phyloP scores from a whole-genome alignment of 2,329 filamentous ascomycete species.

The Phoma sp. region DNA sequence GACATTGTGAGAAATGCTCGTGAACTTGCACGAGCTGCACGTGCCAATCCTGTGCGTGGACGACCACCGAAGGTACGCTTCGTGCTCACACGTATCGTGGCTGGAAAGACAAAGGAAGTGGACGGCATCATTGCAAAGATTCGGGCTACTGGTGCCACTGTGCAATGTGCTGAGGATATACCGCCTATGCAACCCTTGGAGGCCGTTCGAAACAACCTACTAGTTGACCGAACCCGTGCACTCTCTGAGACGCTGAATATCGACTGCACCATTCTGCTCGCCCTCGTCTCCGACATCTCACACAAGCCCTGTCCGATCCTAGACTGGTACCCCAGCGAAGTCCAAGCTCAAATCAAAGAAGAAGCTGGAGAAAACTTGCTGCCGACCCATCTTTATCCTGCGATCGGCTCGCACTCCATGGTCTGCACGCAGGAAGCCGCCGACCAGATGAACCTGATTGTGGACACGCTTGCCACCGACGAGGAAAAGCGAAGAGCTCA shows the following conservation, averaged over 20 bases:
- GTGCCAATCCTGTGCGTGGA: constrained; percentile 65
- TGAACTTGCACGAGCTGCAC: constrained; percentile 65
- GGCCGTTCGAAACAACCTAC: constrained; percentile 41
- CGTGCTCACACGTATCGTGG: constrained; percentile 66
- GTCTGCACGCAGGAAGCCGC: constrained; percentile 73
- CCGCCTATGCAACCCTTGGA: constrained; percentile 32
- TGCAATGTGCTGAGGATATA: constrained; percentile 41
- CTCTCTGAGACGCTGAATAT: constrained; percentile 62
- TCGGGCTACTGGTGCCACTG: constrained; percentile 56
- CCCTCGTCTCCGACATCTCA: constrained; percentile 76
- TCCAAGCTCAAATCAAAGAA: constrained; percentile 69
- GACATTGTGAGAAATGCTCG: constrained; percentile 68
- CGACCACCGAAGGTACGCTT: constrained; percentile 66
- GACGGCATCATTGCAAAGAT: constrained; percentile 65
- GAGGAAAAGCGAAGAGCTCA: constrained; percentile 61
- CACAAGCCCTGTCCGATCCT: constrained; percentile 60
- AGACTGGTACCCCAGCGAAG: constrained; percentile 64
- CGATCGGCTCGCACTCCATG: constrained; percentile 63
- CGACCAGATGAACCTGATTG: constrained; percentile 63
- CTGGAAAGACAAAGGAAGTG: constrained; percentile 61
- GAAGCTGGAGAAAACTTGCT: constrained; percentile 69
- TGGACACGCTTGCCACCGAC: constrained; percentile 49
- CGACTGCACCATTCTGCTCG: constrained; percentile 75
- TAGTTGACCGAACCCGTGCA: constrained; percentile 48
- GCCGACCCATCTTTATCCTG: constrained; percentile 68